Evolutionary conservation across 1,284 basidiomycete genomes (phyloP).

Genomic region (Thelephora terrestris): DNA sequence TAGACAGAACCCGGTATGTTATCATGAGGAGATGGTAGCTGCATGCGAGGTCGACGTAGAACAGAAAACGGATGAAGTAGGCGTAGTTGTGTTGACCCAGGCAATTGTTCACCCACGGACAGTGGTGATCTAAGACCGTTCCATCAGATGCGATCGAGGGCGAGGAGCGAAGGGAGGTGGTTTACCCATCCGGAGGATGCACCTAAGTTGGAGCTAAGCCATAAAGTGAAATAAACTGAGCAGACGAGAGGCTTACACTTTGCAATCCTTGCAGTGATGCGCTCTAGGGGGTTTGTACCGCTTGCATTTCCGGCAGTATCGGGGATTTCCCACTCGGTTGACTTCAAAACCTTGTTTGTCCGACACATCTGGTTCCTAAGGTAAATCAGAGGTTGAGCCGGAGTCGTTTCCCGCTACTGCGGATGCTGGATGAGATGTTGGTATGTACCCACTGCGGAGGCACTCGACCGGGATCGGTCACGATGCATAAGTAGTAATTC

Average conservation of each 20-base stretch:
- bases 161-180: background rate
- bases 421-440: background rate
- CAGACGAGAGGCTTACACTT: constrained; percentile 38
- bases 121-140: constrained; percentile 72
- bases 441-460: constrained; percentile 69
- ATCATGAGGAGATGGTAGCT: constrained; percentile 78
- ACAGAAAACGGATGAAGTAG: constrained; percentile 87
- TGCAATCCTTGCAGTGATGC: constrained; percentile 86
- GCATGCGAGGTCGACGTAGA: constrained; percentile 86
- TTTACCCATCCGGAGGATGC: constrained; percentile 73
- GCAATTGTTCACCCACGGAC: constrained; percentile 86
- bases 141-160: background rate
- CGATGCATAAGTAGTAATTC: constrained; percentile 81
- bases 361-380: constrained; percentile 66
- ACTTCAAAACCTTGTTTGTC: constrained; percentile 71
- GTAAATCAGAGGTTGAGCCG: constrained; percentile 3
- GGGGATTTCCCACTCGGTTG: constrained; percentile 73
- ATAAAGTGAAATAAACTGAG: background rate
- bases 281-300: constrained; percentile 67
- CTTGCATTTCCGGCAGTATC: constrained; percentile 77
- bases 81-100: constrained; percentile 86
- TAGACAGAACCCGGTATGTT: constrained; percentile 47
- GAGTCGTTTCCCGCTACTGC: constrained; percentile 3
- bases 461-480: constrained; percentile 76
- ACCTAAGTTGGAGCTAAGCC: constrained; percentile 32